Base-by-base conservation (phyloP, 768 basidiomycete species). In the Rubroboletus pulcherrimus region DNA sequence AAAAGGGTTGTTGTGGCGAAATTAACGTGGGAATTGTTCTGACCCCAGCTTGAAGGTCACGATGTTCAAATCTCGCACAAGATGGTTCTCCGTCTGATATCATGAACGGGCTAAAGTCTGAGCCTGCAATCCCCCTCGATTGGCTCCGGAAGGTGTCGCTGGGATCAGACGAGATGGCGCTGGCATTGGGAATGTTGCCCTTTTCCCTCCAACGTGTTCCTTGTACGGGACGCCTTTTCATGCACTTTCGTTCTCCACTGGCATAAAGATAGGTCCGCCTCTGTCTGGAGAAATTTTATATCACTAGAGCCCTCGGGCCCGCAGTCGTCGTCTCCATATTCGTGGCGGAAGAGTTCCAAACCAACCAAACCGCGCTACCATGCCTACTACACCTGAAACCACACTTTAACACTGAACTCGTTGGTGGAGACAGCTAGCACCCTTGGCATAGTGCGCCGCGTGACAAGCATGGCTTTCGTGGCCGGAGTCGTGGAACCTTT, bases 31-130 rank as follows among this genome's bases (percentile, higher is more conserved):
- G 30, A 46, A 46, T 19, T 24, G 5, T 47, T 34, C 5, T 33
- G 8, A 33, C 40, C 30, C 57, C 74, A 78, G 77, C 65, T 67
- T 71, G 62, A 86, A 86, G 77, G 81, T 81, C 77, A 80, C 83
- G 79, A 83, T 70, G 81, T 83, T 86, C 82, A 21, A 21, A 81
- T 72, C 62, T 68, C 82, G 64, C 61, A 81, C 83, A 76, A 73
- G 76, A 75, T 61, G 63, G 26, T 35, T 33, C 31, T 11, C 47
- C 57, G 53, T 72, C 65, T 63, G 62, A 55, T 53, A 61, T 84
- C 69, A 77, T 82, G 82, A 86, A 83, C 84, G 83, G 83, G 84
- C 79, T 77, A 87, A 87, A 83, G 82, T 87, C 84, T 85, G 85
- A 87, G 84, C 69, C 78, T 81, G 67, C 58, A 79, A 71, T 81